These are phyloP conservation scores for Haplosporangium sp. DNA, from an alignment of 371 early-diverging fungal genomes.

Conservation along the genomic window DNA sequence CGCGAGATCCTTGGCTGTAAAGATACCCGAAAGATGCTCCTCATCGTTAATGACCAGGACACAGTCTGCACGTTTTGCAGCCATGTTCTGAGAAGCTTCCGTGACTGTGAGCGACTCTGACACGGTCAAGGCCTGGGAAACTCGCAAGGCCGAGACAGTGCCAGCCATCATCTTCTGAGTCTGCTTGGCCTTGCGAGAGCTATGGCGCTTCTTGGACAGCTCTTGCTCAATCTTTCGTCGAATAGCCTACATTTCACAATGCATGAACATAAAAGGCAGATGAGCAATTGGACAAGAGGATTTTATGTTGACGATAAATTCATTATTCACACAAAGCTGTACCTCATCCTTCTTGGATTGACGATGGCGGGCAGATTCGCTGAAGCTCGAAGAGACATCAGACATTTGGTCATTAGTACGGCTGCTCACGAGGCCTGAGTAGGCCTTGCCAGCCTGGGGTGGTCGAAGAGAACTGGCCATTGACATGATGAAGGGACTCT, in stretches of 20 bases:
- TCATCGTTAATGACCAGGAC: slow-evolving; percentile 92
- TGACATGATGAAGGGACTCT: slow-evolving; percentile 24
- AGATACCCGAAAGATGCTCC: slow-evolving; percentile 93
- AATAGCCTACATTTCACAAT: slow-evolving; percentile 66
- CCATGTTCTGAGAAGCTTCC: slow-evolving; percentile 97
- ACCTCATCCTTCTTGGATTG: slow-evolving; percentile 64
- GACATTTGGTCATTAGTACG: slow-evolving; percentile 52
- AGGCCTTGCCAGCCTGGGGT: slow-evolving; percentile 50
- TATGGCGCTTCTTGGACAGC: slow-evolving; percentile 71
- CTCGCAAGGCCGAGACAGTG: slow-evolving; percentile 92
- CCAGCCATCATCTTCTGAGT: slow-evolving; percentile 69
- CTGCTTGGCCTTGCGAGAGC: slow-evolving; percentile 56
- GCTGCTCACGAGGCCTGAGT: slow-evolving; percentile 35
- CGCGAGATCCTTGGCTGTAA: slow-evolving; percentile 88
- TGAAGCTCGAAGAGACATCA: slow-evolving; percentile 52
- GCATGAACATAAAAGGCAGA: neutral
- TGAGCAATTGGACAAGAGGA: slow-evolving; percentile 1
- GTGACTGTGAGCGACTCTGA: slow-evolving; percentile 88
- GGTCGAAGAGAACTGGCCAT: slow-evolving; percentile 56
- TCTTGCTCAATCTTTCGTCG: slow-evolving; percentile 81
- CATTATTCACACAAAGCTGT: neutral
- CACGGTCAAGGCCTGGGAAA: slow-evolving; percentile 89
- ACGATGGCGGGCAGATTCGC: slow-evolving; percentile 60
- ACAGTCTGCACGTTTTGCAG: slow-evolving; percentile 97
- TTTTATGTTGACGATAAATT: neutral